A percentile compares a stretch with the other conserved stretches of the same genome.
Conservation (phyloP, 2,329 filamentous ascomycete species). For the Gaeumannomyces sp. region DNA sequence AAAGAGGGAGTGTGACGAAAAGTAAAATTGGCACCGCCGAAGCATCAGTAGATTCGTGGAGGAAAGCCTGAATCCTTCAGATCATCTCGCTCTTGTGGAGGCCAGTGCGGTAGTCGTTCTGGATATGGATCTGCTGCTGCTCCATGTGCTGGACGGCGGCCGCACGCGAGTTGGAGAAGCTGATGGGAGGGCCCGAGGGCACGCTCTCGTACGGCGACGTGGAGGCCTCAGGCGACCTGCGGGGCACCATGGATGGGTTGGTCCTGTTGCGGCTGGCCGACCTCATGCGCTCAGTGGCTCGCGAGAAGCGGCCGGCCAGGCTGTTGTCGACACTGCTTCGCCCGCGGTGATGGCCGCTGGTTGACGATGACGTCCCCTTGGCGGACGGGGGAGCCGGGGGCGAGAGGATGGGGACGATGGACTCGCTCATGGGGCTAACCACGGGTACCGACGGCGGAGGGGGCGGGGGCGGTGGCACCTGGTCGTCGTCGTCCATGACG, state of each 20-base stretch:
- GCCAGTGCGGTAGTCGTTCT: conserved; percentile 39
- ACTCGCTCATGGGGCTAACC: conserved; percentile 31
- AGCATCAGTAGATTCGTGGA: conserved; percentile 8
- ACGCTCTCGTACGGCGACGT: conserved; percentile 36
- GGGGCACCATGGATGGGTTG: conserved; percentile 27
- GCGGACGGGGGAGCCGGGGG: conserved; percentile 35
- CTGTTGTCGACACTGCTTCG: conserved; percentile 48
- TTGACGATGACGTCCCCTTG: neutral
- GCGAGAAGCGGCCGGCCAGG: conserved; percentile 47
- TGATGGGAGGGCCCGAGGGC: conserved; percentile 27
- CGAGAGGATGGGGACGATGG: conserved; percentile 37
- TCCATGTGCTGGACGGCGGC: conserved; percentile 27
- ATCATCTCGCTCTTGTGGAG: conserved; percentile 51
- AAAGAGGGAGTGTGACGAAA: conserved; percentile 12
- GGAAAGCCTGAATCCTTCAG: conserved; percentile 22
- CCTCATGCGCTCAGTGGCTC: conserved; percentile 54
- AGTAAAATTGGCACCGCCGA: conserved; percentile 19
- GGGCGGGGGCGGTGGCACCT: conserved; percentile 20
- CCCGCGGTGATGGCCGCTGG: conserved; percentile 46
- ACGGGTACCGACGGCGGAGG: conserved; percentile 15
- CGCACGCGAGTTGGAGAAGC: conserved; percentile 28
- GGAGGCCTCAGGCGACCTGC: conserved; percentile 31
- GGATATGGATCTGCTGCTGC: conserved; percentile 14
- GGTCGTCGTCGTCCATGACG: conserved; percentile 54
- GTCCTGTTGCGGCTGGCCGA: conserved; percentile 53